phyloP scores from a whole-genome alignment of 805 yeast species.

The Priceomyces medius region DNA sequence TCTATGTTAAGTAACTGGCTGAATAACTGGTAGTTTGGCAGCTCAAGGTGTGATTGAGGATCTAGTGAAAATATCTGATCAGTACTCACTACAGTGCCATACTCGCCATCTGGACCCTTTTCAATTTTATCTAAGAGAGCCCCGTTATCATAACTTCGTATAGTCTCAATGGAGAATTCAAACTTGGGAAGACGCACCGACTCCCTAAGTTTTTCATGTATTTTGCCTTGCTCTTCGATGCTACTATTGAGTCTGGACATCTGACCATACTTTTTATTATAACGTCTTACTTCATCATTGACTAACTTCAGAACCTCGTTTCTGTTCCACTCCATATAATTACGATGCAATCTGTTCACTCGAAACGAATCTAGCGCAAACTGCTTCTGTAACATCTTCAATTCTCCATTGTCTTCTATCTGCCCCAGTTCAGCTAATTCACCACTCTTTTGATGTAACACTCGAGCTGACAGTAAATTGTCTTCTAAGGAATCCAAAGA shows the following conservation, averaged over 20 bases:
- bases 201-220: constrained; percentile 23
- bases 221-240: constrained; percentile 18
- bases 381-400: constrained; percentile 14
- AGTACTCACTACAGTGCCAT: constrained; percentile 12
- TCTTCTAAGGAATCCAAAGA: constrained; percentile 5
- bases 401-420: constrained; percentile 5
- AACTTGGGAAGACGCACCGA: constrained; percentile 27
- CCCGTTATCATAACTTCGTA: constrained; percentile 23
- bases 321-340: constrained; percentile 29
- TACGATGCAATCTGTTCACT: constrained; percentile 29
- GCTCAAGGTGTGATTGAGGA: constrained; percentile 20
- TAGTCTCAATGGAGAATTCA: constrained; percentile 26
- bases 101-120: constrained; percentile 13
- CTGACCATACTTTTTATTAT: constrained; percentile 30
- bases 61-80: constrained; percentile 29
- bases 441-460: constrained; percentile 8
- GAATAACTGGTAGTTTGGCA: constrained; percentile 29
- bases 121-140: constrained; percentile 15
- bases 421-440: constrained; percentile 5
- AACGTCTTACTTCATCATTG: constrained; percentile 21
- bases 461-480: constrained; percentile 14
- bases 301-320: constrained; percentile 18
- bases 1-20: constrained; percentile 33
- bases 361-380: constrained; percentile 35
- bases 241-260: constrained; percentile 28